Base-by-base conservation (phyloP, 2,329 filamentous ascomycete species). In the Stylonectria norvegica region DNA sequence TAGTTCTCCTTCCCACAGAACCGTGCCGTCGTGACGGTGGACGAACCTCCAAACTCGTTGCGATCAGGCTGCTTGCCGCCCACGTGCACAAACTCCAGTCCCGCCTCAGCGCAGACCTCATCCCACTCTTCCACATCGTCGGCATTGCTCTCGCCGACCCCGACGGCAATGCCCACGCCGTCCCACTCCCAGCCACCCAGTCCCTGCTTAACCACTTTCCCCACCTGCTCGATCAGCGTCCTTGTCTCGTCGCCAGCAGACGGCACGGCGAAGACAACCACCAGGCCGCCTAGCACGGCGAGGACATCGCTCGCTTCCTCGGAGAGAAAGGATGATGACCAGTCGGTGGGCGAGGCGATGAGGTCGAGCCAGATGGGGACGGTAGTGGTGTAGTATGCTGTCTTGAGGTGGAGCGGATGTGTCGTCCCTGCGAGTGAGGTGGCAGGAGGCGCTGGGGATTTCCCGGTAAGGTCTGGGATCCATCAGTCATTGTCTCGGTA, bases 301-400 rank as follows among this genome's bases (percentile, higher is more conserved):
- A 84, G 71, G 0, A 86, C 82, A 57, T 84, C 81, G 40, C 65
- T 67, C 0, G 82, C 82, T 55, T 84, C 81, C 0, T 71, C 61
- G 0, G 74, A 72, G 2, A 83, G 69, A 51, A 85, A 85, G 0
- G 76, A 73, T 2, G 59, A 58, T 0, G 76, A 67, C 81, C 81
- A 85, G 23, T 76, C 72, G 3, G 56, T 39, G 0, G 75, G 69
- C 4, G 68, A 64, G 5, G 67, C 54, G 42, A 82, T 69, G 32
- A 82, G 68, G 55, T 86, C 82, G n/a, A 85, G 69, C 82, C 82
- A 86, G 49, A 85, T 69, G 30, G 81, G 79, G 4, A 85, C 67
- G 0, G 68, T 68, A 38, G 78, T 72, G 17, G 63, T 70, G 66
- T 85, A 85, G 66, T 85, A 85, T 11, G 67, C 53, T 15, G 79